These are phyloP conservation scores for Penicillium griseofulvum DNA, from an alignment of 2,329 filamentous ascomycete species.

Conservation along the genomic window DNA sequence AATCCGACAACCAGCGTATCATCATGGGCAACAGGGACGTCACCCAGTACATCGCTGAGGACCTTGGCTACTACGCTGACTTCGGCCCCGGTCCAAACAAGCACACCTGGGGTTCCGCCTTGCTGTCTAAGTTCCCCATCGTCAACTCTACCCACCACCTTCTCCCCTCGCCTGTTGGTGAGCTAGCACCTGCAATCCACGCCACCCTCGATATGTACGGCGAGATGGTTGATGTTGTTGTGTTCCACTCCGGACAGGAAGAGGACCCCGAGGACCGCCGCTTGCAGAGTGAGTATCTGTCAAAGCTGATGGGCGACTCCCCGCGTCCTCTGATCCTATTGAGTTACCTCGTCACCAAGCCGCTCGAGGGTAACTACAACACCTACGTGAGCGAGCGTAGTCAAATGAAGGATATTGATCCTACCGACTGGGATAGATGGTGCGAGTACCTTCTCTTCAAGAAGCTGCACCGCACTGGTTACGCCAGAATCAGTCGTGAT, in stretches of 20 bases:
- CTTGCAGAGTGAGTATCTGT: slow-evolving; percentile 80
- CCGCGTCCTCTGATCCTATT: slow-evolving; percentile 79
- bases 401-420: slow-evolving; percentile 94
- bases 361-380: slow-evolving; percentile 91
- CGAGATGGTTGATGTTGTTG: slow-evolving; percentile 84
- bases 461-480: slow-evolving; percentile 77
- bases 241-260: slow-evolving; percentile 98
- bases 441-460: slow-evolving; percentile 99
- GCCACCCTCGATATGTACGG: slow-evolving; percentile 95
- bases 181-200: slow-evolving; percentile 92
- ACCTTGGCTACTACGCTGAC: slow-evolving; percentile 98
- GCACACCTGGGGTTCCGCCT: slow-evolving; percentile 92
- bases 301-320: slow-evolving; percentile 81
- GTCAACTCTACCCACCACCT: slow-evolving; percentile 95
- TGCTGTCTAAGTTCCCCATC: slow-evolving; percentile 96
- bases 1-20: slow-evolving; percentile 91
- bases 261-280: slow-evolving; percentile 91
- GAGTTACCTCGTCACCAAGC: slow-evolving; percentile 88
- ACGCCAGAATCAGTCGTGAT: slow-evolving; percentile 81
- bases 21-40: slow-evolving; percentile 99
- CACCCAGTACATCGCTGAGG: slow-evolving; percentile 91
- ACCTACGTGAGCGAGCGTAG: slow-evolving; percentile 79
- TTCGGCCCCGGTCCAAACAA: slow-evolving; percentile 97
- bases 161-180: slow-evolving; percentile 86
- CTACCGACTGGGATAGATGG: slow-evolving; percentile 93